Percentiles rank a stretch among this genome's conserved stretches.
Evolutionary conservation across 257 asterid species (phyloP).

Genomic region (Cordia subcordata): DNA sequence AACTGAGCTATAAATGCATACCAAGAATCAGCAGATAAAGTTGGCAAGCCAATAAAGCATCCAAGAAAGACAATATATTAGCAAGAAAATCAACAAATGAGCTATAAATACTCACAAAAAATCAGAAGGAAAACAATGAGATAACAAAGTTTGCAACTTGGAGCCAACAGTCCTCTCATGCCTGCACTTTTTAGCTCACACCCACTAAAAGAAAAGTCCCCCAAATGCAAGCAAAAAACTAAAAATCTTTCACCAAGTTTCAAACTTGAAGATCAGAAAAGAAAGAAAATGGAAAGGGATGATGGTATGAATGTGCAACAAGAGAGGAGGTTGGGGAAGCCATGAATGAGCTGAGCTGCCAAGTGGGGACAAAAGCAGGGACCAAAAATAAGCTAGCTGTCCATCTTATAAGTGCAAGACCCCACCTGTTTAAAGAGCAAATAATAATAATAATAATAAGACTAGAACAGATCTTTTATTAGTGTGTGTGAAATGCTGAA

Average conservation of each 20-base stretch:
- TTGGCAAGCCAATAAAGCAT: conserved; percentile 21
- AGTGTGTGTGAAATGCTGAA: conserved; percentile 21
- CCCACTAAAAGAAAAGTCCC: conserved; percentile 2
- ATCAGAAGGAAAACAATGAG: conserved; percentile 31
- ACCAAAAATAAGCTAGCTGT: conserved; percentile 22
- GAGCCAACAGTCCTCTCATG: conserved; percentile 45
- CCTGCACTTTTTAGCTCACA: conserved; percentile 23
- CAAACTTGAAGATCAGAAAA: background rate
- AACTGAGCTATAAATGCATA: too few relatives aligned
- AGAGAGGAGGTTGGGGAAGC: conserved; percentile 44
- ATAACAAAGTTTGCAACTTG: conserved; percentile 27
- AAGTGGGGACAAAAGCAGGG: conserved; percentile 68
- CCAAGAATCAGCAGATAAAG: too few relatives aligned
- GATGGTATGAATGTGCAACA: conserved; percentile 14
- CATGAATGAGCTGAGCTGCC: conserved; percentile 80
- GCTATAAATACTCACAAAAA: conserved; percentile 44
- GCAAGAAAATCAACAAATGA: conserved; percentile 1
- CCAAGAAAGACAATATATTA: too few relatives aligned
- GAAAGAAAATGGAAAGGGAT: conserved; percentile 6
- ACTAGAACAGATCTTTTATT: conserved; percentile 13
- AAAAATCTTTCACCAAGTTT: conserved; percentile 1
- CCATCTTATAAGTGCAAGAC: conserved; percentile 21
- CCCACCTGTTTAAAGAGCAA: conserved; percentile 32
- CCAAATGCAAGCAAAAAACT: conserved; percentile 5
- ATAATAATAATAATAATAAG: too few relatives aligned